Base-by-base conservation (phyloP, 495 filamentous ascomycete species). In the Xylaria cubensis region DNA sequence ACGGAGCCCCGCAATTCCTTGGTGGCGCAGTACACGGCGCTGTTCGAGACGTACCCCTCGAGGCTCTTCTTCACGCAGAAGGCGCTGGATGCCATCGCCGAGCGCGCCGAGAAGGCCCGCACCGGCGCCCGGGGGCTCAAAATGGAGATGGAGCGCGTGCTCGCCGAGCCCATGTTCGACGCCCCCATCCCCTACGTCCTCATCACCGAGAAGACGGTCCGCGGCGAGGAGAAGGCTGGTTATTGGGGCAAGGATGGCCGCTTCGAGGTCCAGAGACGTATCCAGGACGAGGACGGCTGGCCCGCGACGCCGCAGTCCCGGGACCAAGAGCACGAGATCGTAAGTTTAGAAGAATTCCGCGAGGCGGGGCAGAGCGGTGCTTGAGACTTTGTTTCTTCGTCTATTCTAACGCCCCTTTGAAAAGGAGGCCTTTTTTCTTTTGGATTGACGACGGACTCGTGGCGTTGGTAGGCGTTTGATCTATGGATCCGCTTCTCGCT, bases 81-180 rank as follows among this genome's bases (percentile, higher is more conserved):
- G 1, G 93, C 95, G 5, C 82, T 99, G 32, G 86, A 89, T 65
- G 93, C 91, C 69, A 88, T 98, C 39, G 96, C 95, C 19, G 88
- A 89, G 72, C 86, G 88, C 34, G 94, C 95, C 0, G 83, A 83
- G 34, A 77, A 79, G 71, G 94, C 95, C 86, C 93, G 92, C 15
- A 98, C 95, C 0, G 96, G 96, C 6, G 96, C 96, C 0, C 85
- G 96, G 13, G 96, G 92, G 0, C 82, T 99, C 50, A 89, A 96
- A 66, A 95, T 94, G 63, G 94, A 97, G 69, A 89, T 97, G 86
- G 97, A 99, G 79, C 86, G 92, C 8, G 85, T 98, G 56, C 84
- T 99, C 24, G 91, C 88, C 15, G 94, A 98, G 72, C 89, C 92
- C 26, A 98, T 97, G 92, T 98, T 95, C 79, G 93, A 97, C 79